Evolutionary conservation across 2,329 filamentous ascomycete genomes (phyloP), one percentile per base, ranked within the genome.

Genomic region (Penicillium fuscoglaucum): DNA sequence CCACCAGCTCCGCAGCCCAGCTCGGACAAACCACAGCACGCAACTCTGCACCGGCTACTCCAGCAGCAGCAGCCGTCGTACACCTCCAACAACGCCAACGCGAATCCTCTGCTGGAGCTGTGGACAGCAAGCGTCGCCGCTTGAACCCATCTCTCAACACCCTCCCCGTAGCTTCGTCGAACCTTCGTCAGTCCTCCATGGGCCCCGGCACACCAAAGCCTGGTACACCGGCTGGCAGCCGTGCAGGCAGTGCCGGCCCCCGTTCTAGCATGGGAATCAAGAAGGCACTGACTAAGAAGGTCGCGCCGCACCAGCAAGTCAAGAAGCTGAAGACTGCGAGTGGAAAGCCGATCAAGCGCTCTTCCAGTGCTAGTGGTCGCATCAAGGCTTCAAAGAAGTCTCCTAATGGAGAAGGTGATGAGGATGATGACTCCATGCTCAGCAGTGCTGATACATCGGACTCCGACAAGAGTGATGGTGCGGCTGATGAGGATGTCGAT

Each of bases 141-240:
- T 76, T 84, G 6, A 84, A 83, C 59, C 70, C 76, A 3, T 80
- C 78, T 26, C 72, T 87, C 29, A 79, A 81, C 6, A 80, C 78
- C 21, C 76, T 87, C 0, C 85, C 84, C 2, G 73, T 79, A 13
- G 77, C 82, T 2, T 80, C 82, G 0, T 85, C 83, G 19, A 79
- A 77, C 56, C 77, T 87, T 3, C 81, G 85, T 7, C 85, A 87
- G 69, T 82, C 83, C 0, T 87, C 85, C 0, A 74, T 85, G 13
- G 85, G 85, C 0, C 85, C 84, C 19, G 84, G 84, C n/a, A 88
- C 85, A 1, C 85, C 85, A 5, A 87, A 87, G 67, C 78, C 82
- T 0, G 80, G 81, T 4, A 87, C 85, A 0, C 78, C 79, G 5
- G 72, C 66, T 0, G 70, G 82, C 72, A 68, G 72, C 40, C 84